These are phyloP conservation scores for Pseudonitzschia pungens DNA, from an alignment of 108 stramenopile species.

Conservation along the genomic window DNA sequence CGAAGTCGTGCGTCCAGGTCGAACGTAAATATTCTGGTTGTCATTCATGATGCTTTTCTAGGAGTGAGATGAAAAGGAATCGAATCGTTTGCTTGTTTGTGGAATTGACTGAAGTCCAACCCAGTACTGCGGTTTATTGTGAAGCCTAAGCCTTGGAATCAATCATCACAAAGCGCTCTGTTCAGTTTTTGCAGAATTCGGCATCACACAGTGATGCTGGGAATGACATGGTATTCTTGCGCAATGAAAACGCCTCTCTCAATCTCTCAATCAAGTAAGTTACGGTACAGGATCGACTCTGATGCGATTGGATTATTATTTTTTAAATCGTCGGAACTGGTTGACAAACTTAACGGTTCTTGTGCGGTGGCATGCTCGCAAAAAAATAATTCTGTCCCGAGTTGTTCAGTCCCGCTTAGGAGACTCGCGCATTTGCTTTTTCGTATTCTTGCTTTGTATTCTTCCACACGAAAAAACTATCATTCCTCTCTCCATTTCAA, in stretches of 20 bases:
- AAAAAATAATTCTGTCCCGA: not conserved
- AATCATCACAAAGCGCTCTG: no score
- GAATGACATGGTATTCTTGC: no score
- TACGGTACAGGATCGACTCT: not conserved
- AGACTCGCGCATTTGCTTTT: not conserved
- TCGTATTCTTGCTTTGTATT: not conserved
- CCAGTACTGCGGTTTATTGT: not conserved
- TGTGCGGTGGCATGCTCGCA: not conserved
- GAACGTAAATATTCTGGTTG: conserved; percentile 68
- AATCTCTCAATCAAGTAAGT: no score
- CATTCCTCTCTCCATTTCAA: not conserved
- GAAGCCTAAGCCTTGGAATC: no score
- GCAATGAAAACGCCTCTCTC: no score
- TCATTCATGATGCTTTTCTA: conserved; percentile 53
- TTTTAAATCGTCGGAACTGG: not conserved
- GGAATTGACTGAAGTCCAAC: not conserved
- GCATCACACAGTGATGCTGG: no score
- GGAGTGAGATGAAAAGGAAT: not conserved
- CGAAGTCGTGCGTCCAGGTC: conserved; percentile 57
- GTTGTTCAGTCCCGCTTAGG: not conserved
- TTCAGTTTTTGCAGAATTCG: no score
- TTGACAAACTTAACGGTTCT: not conserved
- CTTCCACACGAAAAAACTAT: not conserved
- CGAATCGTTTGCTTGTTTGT: not conserved
- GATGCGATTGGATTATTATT: not conserved